Evolutionary conservation across 2,329 filamentous ascomycete genomes (phyloP).

Genomic region (Stagonosporopsis cucurbitacearum): DNA sequence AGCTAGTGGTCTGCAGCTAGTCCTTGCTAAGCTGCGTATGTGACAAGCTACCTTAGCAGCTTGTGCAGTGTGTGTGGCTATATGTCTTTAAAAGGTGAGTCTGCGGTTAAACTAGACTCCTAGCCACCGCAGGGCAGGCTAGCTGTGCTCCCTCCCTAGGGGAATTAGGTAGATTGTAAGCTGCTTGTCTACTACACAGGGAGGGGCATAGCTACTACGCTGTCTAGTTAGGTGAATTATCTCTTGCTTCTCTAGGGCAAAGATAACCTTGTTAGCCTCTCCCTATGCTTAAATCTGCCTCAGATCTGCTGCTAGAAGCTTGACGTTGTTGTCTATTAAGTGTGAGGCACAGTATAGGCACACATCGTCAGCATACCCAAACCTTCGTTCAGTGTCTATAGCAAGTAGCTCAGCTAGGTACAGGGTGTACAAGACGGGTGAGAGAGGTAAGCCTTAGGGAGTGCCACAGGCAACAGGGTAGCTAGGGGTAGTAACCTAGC

Average conservation of each 20-base stretch:
- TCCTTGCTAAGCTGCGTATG: conserved; percentile 4
- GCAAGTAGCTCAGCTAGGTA: too few relatives aligned
- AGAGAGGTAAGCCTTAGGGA: too few relatives aligned
- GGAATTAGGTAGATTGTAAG: conserved; percentile 3
- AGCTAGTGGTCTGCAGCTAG: background rate
- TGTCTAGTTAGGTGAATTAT: conserved; percentile 18
- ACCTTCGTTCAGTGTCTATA: too few relatives aligned
- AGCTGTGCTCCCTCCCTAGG: background rate
- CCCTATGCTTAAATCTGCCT: conserved; percentile 7
- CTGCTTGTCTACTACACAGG: conserved; percentile 2
- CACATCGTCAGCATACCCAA: too few relatives aligned
- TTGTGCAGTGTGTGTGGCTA: background rate
- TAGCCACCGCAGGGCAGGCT: conserved; percentile 10
- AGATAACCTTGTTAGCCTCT: conserved; percentile 14
- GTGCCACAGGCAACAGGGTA: too few relatives aligned
- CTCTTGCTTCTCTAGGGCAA: conserved; percentile 19
- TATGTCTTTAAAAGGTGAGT: conserved; percentile 10
- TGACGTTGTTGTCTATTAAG: conserved; percentile 9
- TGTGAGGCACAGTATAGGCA: background rate
- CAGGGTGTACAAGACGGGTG: too few relatives aligned
- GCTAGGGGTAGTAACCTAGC: too few relatives aligned
- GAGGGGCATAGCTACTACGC: background rate
- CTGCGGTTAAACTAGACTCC: conserved; percentile 13
- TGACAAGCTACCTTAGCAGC: conserved; percentile 2
- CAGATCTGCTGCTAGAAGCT: conserved; percentile 9